A percentile compares a stretch with the other conserved stretches of the same genome.
Conservation (phyloP, 1,139 yeast genomes). For the Saccharomycopsis hybrid region DNA sequence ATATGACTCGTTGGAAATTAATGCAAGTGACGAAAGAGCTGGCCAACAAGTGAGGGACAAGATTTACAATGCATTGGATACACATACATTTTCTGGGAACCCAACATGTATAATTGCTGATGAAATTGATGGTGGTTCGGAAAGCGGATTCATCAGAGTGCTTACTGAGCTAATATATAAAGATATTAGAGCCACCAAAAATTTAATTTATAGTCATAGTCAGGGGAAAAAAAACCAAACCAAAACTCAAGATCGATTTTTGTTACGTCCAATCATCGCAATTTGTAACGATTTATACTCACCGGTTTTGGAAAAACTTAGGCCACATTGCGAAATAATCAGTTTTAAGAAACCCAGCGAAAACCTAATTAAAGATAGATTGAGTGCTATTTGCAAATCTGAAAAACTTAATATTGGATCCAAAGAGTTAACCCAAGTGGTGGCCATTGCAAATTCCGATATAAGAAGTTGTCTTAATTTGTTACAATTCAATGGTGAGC, state of each 20-base stretch:
- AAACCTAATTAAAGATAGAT: slow-evolving; percentile 40
- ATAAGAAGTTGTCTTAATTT: slow-evolving; percentile 80
- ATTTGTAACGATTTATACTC: slow-evolving; percentile 85
- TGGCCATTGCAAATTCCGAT: slow-evolving; percentile 74
- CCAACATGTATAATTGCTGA: slow-evolving; percentile 84
- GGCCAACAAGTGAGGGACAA: slow-evolving; percentile 52
- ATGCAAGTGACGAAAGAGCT: slow-evolving; percentile 82
- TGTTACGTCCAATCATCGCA: slow-evolving; percentile 83
- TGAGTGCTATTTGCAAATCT: slow-evolving; percentile 43
- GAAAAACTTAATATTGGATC: slow-evolving; percentile 35
- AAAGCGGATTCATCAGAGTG: slow-evolving; percentile 70
- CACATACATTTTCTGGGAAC: slow-evolving; percentile 53
- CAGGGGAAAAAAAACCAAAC: slow-evolving; percentile 26
- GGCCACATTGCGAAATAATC: slow-evolving; percentile 68
- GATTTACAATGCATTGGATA: slow-evolving; percentile 62
- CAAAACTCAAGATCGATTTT: slow-evolving; percentile 27
- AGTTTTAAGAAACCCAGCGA: slow-evolving; percentile 56
- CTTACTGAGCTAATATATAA: slow-evolving; percentile 52
- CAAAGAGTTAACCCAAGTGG: slow-evolving; percentile 43
- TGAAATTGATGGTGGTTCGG: slow-evolving; percentile 88
- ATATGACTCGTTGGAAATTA: slow-evolving; percentile 73
- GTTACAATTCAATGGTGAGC: slow-evolving; percentile 51
- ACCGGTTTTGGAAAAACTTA: slow-evolving; percentile 62
- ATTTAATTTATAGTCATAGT: slow-evolving; percentile 23
- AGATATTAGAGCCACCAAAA: slow-evolving; percentile 48